A percentile compares a stretch with the other conserved stretches of the same genome.
These are phyloP conservation scores for Sisymbrium altissimum DNA, from an alignment of 345 rosid species.

Conservation along the genomic window DNA sequence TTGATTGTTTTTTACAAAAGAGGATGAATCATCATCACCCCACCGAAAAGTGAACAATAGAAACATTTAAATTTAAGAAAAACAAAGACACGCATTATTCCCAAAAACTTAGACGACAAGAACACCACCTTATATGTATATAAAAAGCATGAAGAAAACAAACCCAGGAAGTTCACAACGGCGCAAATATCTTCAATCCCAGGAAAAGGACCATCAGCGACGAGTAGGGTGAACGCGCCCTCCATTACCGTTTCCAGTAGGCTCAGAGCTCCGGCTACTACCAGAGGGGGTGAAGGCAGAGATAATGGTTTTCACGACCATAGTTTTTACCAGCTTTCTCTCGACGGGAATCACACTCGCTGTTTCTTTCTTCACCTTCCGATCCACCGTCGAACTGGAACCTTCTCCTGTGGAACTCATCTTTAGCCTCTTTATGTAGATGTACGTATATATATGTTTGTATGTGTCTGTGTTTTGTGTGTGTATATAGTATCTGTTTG, in stretches of 20 bases:
- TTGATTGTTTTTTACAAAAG: neutral
- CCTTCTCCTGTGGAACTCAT: slow-evolving; percentile 26
- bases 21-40: neutral
- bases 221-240: slow-evolving; percentile 10
- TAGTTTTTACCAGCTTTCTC: slow-evolving; percentile 29
- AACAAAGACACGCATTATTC: neutral
- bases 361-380: slow-evolving; percentile 11
- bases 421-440: neutral
- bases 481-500: neutral
- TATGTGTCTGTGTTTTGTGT: neutral
- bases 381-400: neutral
- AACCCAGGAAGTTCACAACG: neutral
- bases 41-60: no score
- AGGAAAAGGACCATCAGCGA: neutral
- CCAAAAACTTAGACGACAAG: neutral
- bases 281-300: slow-evolving; percentile 14
- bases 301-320: slow-evolving; percentile 19
- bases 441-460: no score
- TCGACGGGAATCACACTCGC: slow-evolving; percentile 31
- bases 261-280: neutral
- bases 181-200: neutral
- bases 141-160: neutral
- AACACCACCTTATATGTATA: neutral
- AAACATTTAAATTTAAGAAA: neutral
- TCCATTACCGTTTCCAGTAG: slow-evolving; percentile 2